Evolutionary conservation across 2,329 filamentous ascomycete genomes (phyloP).

Genomic region (Dactylellina cionopaga): DNA sequence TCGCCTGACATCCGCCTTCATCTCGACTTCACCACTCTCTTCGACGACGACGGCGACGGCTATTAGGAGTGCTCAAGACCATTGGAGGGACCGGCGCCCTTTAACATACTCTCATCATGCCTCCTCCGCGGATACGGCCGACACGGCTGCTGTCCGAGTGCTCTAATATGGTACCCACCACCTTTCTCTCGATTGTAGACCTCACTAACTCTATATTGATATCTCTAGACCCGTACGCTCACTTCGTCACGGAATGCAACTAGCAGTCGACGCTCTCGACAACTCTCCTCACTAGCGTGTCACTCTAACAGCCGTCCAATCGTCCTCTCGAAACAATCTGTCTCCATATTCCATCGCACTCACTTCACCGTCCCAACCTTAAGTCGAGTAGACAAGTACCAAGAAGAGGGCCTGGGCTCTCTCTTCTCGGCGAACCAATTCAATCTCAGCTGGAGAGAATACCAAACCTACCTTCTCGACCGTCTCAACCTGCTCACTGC

Average conservation of each 20-base stretch:
- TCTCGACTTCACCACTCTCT: neutral
- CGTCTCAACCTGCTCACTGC: slow-evolving; percentile 78
- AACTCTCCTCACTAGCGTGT: neutral
- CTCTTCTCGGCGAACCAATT: slow-evolving; percentile 77
- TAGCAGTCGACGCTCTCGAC: neutral
- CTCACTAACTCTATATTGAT: neutral
- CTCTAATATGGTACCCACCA: slow-evolving; percentile 25
- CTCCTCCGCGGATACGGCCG: slow-evolving; percentile 45
- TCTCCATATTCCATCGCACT: neutral
- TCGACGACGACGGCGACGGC: neutral
- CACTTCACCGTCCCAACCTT: slow-evolving; percentile 11
- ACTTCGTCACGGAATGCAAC: neutral
- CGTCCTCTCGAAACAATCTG: neutral
- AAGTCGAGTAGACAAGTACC: neutral
- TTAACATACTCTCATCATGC: slow-evolving; percentile 16
- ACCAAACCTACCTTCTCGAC: slow-evolving; percentile 77
- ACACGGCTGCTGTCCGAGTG: slow-evolving; percentile 26
- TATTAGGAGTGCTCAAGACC: neutral
- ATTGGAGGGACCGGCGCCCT: slow-evolving; percentile 11
- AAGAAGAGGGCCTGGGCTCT: slow-evolving; percentile 70
- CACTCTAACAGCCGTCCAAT: neutral
- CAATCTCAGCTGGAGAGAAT: slow-evolving; percentile 81
- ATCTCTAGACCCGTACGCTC: slow-evolving; percentile 12
- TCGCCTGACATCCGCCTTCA: slow-evolving; percentile 5
- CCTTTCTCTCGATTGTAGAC: neutral